phyloP scores from a whole-genome alignment of 2,329 filamentous ascomycete species.

The Fonsecaea multimorphosa region DNA sequence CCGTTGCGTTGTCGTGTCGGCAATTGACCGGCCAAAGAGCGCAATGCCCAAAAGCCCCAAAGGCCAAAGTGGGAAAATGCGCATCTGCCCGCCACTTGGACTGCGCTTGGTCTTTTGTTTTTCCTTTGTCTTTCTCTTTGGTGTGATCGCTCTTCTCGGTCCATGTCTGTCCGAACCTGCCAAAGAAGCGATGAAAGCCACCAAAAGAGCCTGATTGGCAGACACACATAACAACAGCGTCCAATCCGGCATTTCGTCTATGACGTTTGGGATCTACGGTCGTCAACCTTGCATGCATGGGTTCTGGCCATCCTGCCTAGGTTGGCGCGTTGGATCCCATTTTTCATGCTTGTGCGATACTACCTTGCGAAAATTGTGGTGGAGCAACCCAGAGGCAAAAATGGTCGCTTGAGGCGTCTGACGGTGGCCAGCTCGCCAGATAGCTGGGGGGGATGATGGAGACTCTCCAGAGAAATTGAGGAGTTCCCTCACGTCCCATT shows the following conservation, averaged over 20 bases:
- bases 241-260: background rate
- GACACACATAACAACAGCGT: background rate
- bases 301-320: background rate
- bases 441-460: background rate
- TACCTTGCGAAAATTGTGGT: conserved; percentile 14
- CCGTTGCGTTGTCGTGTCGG: background rate
- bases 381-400: background rate
- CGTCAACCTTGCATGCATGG: background rate
- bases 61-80: background rate
- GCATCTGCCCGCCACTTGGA: background rate
- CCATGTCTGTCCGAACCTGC: background rate
- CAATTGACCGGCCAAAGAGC: background rate
- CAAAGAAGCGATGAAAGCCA: background rate
- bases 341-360: conserved; percentile 15
- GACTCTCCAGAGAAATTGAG: too few relatives aligned
- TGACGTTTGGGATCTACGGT: conserved; percentile 8
- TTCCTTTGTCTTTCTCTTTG: background rate
- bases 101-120: background rate
- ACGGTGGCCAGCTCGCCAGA: background rate
- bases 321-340: conserved; percentile 4
- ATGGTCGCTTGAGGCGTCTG: background rate
- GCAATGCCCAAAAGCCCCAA: too few relatives aligned
- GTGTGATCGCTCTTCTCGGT: background rate
- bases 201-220: background rate
- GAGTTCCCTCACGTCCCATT: background rate